Evolutionary conservation across 1,139 yeast genomes (phyloP).

Genomic region (Suhomyces kunorum): DNA sequence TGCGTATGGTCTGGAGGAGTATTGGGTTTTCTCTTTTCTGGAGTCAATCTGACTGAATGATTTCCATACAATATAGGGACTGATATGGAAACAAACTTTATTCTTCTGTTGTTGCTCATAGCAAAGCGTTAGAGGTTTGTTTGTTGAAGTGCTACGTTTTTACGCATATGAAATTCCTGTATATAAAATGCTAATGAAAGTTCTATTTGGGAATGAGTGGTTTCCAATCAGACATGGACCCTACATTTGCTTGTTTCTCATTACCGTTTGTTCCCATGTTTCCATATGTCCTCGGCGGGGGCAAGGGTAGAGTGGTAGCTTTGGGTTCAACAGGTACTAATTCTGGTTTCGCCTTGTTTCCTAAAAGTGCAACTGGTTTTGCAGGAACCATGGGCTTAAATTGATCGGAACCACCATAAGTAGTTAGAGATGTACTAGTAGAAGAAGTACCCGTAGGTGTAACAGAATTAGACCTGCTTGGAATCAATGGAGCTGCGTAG

Average conservation of each 20-base stretch:
- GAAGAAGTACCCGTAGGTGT: slow-evolving; percentile 24
- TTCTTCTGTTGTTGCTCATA: slow-evolving; percentile 34
- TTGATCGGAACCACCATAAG: slow-evolving; percentile 2
- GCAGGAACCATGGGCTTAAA: slow-evolving; percentile 40
- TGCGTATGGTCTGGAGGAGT: slow-evolving; percentile 94
- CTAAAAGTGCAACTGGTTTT: slow-evolving; percentile 34
- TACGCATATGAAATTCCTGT: background rate
- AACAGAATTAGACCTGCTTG: slow-evolving; percentile 36
- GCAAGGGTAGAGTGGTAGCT: no score
- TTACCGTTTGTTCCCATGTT: no score
- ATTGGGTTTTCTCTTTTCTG: slow-evolving; percentile 59
- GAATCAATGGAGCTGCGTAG: slow-evolving; percentile 42
- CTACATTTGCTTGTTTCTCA: slow-evolving; percentile 1
- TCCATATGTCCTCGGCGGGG: no score
- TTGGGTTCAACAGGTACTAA: background rate
- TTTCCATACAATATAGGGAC: slow-evolving; percentile 90
- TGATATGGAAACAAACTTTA: slow-evolving; percentile 72
- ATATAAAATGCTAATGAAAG: background rate
- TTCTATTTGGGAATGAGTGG: slow-evolving; percentile 53
- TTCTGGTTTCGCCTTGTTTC: slow-evolving; percentile 17
- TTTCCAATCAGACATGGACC: slow-evolving; percentile 53
- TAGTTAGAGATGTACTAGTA: background rate
- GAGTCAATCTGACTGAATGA: slow-evolving; percentile 70
- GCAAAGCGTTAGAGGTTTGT: background rate
- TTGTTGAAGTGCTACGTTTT: background rate